Percentiles rank a stretch among this genome's conserved stretches.
These are phyloP conservation scores for Sisymbrium irio DNA, from an alignment of 345 rosid genomes.

Conservation along the genomic window DNA sequence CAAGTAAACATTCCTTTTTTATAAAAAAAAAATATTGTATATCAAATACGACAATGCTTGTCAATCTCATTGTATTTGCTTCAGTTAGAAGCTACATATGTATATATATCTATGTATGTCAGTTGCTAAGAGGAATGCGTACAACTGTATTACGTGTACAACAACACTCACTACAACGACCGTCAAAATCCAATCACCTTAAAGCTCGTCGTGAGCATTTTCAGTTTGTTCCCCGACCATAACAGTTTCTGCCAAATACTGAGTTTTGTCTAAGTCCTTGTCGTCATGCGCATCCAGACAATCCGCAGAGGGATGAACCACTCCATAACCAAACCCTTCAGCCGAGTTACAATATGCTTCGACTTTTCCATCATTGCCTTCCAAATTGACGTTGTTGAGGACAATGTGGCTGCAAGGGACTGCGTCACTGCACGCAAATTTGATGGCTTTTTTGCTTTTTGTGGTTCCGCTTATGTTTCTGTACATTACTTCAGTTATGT, in stretches of 20 bases:
- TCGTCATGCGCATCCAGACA: constrained; percentile 68
- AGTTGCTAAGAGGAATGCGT: constrained; percentile 21
- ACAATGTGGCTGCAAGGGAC: constrained; percentile 82
- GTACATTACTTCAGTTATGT: constrained; percentile 81
- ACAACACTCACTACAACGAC: constrained; percentile 25
- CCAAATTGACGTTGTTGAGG: constrained; percentile 72
- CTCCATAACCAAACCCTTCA: constrained; percentile 72
- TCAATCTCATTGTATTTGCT: constrained; percentile 27
- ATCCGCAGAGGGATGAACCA: constrained; percentile 87
- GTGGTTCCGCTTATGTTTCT: constrained; percentile 84
- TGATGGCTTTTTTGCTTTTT: constrained; percentile 66
- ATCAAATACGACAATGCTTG: constrained; percentile 25
- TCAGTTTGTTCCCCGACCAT: neutral
- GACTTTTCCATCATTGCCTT: constrained; percentile 61
- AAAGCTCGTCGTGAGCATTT: constrained; percentile 30
- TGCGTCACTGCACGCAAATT: constrained; percentile 88
- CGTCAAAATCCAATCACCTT: constrained; percentile 13
- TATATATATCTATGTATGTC: neutral
- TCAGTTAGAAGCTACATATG: neutral
- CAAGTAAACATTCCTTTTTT: neutral
- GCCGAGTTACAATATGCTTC: constrained; percentile 96
- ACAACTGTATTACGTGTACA: constrained; percentile 16
- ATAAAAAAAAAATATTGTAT: neutral
- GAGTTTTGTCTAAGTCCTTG: constrained; percentile 9
- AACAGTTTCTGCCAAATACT: constrained; percentile 4